Percentiles rank a stretch among this genome's conserved stretches.
Evolutionary conservation across 352 stramenopile species (phyloP).

Genomic region (Halophytophthora batemanensis): DNA sequence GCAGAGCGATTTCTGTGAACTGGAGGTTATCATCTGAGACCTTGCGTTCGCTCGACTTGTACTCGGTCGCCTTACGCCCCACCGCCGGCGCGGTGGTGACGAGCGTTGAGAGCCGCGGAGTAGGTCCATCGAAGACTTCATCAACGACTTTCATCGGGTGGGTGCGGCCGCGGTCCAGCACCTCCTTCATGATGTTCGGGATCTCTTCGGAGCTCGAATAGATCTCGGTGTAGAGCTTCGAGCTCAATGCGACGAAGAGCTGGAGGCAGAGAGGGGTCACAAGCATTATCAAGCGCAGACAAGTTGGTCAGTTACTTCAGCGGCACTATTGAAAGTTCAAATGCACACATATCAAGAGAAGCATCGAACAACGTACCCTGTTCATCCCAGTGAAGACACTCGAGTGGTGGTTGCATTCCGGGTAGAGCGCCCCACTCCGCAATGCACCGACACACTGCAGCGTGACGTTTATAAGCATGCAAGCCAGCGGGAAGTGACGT

Average conservation of each 20-base stretch:
- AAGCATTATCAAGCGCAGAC: neutral
- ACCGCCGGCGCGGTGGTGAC: neutral
- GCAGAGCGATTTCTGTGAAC: conserved; percentile 68
- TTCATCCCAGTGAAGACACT: conserved; percentile 60
- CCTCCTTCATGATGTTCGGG: conserved; percentile 54
- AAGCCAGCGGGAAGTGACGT: conserved; percentile 73
- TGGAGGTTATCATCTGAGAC: conserved; percentile 32
- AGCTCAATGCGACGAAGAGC: conserved; percentile 44
- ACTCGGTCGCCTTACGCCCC: conserved; percentile 4
- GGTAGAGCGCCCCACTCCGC: conserved; percentile 62
- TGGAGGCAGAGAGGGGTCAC: conserved; percentile 6
- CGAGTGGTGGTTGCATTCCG: conserved; percentile 58
- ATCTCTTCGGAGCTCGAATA: conserved; percentile 42
- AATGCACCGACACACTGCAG: conserved; percentile 64
- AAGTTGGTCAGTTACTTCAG: neutral
- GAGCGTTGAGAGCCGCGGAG: conserved; percentile 11
- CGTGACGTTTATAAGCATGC: conserved; percentile 74
- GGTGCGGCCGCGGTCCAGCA: conserved; percentile 40
- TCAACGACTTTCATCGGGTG: conserved; percentile 43
- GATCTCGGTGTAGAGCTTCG: conserved; percentile 41
- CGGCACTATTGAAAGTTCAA: neutral
- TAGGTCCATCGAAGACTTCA: conserved; percentile 21
- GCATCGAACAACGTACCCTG: conserved; percentile 22
- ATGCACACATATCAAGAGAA: neutral
- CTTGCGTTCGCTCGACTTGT: conserved; percentile 10